Evolutionary conservation across 768 basidiomycete species (phyloP).

Genomic region (Gymnopilus dilepis): DNA sequence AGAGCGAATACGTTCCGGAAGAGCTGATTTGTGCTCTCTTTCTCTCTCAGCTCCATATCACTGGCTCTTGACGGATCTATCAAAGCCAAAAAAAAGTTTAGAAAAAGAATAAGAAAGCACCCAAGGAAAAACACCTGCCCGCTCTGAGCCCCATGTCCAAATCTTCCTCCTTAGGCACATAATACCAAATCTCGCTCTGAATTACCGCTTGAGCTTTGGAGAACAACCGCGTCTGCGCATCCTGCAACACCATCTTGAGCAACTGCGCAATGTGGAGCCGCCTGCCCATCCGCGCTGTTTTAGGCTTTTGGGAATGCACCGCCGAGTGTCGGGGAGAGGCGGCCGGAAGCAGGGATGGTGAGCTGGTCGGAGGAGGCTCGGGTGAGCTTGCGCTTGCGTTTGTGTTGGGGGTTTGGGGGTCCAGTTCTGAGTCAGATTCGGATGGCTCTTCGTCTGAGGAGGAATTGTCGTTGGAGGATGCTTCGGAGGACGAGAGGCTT

Average conservation of each 20-base stretch:
- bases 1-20: constrained; percentile 69
- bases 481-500: constrained; percentile 6
- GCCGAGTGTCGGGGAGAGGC: not conserved
- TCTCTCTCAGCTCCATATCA: constrained; percentile 60
- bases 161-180: constrained; percentile 77
- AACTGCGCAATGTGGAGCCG: constrained; percentile 75
- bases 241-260: constrained; percentile 89
- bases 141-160: constrained; percentile 52
- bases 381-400: not conserved
- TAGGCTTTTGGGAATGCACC: constrained; percentile 37
- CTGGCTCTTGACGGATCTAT: constrained; percentile 18
- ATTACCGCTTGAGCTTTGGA: constrained; percentile 96
- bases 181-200: constrained; percentile 87
- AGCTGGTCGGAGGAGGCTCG: constrained; percentile 1
- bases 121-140: constrained; percentile 84
- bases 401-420: not conserved
- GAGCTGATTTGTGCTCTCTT: constrained; percentile 70
- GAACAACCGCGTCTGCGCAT: constrained; percentile 93
- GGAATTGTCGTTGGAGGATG: not conserved
- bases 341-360: not conserved
- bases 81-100: not conserved
- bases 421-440: not conserved
- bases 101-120: constrained; percentile 29
- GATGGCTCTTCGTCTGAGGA: not conserved
- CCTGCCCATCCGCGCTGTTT: constrained; percentile 43